phyloP scores from a whole-genome alignment of 2,329 filamentous ascomycete genomes.

The Colletotrichum lentis region DNA sequence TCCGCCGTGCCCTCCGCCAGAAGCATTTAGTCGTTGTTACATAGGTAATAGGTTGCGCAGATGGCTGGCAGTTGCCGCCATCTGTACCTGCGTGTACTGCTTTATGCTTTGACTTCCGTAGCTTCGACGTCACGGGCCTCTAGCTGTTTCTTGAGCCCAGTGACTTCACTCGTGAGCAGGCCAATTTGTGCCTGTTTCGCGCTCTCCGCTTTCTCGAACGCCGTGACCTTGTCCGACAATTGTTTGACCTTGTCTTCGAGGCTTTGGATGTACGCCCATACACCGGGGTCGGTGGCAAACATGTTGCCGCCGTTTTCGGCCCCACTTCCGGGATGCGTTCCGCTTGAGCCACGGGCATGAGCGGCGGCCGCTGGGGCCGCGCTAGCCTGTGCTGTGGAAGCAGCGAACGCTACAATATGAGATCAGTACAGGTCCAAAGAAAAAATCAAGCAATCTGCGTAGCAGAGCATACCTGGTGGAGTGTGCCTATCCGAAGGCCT shows the following conservation, averaged over 20 bases:
- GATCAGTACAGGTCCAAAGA: neutral
- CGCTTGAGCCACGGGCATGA: slow-evolving; percentile 55
- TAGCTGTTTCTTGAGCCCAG: slow-evolving; percentile 45
- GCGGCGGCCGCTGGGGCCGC: slow-evolving; percentile 38
- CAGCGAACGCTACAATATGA: slow-evolving; percentile 23
- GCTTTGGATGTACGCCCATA: slow-evolving; percentile 77
- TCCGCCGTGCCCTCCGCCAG: slow-evolving; percentile 15
- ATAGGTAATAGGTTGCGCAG: slow-evolving; percentile 29
- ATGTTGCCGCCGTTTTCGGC: slow-evolving; percentile 72
- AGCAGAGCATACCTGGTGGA: slow-evolving; percentile 48
- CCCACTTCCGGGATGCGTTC: slow-evolving; percentile 62
- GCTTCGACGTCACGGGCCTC: slow-evolving; percentile 40
- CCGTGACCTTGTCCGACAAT: slow-evolving; percentile 51
- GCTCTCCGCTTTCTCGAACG: slow-evolving; percentile 53
- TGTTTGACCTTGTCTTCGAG: slow-evolving; percentile 68
- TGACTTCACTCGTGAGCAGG: slow-evolving; percentile 49
- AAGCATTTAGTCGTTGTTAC: slow-evolving; percentile 39
- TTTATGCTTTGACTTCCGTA: slow-evolving; percentile 27
- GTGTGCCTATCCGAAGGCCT: slow-evolving; percentile 64
- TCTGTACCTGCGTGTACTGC: slow-evolving; percentile 17
- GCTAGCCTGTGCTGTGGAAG: slow-evolving; percentile 40
- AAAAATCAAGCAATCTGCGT: neutral
- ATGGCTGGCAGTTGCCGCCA: slow-evolving; percentile 23
- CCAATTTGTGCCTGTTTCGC: slow-evolving; percentile 50
- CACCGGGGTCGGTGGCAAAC: slow-evolving; percentile 68